phyloP scores from a whole-genome alignment of 148 eudicot species.

The Chenopodium quinoa region DNA sequence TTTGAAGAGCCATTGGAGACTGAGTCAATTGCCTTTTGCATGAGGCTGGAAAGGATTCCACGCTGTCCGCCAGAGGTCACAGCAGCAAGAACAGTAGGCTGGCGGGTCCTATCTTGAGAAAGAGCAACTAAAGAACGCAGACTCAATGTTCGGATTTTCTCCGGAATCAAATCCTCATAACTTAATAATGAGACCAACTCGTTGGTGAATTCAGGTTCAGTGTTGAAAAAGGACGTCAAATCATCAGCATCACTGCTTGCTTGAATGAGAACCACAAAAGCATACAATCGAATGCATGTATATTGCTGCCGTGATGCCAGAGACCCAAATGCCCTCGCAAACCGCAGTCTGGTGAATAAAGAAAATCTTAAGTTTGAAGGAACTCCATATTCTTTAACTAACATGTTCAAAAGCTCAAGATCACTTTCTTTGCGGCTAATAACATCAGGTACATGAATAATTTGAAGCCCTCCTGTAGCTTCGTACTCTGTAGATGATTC shows the following conservation, averaged over 20 bases:
- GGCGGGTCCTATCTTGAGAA: slow-evolving; percentile 89
- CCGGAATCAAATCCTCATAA: slow-evolving; percentile 78
- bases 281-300: slow-evolving; percentile 88
- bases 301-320: slow-evolving; percentile 67
- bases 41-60: slow-evolving; percentile 93
- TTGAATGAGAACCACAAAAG: slow-evolving; percentile 89
- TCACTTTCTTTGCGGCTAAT: slow-evolving; percentile 53
- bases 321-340: slow-evolving; percentile 86
- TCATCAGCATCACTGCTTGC: slow-evolving; percentile 76
- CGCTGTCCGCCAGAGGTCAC: slow-evolving; percentile 99
- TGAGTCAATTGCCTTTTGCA: slow-evolving; percentile 93
- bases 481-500: slow-evolving; percentile 40
- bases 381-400: slow-evolving; percentile 64
- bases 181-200: slow-evolving; percentile 86
- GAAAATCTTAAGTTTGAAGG: slow-evolving; percentile 74
- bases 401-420: slow-evolving; percentile 68
- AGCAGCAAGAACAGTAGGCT: slow-evolving; percentile 79
- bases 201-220: slow-evolving; percentile 93
- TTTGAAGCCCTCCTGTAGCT: slow-evolving; percentile 59
- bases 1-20: slow-evolving; percentile 65
- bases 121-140: slow-evolving; percentile 87
- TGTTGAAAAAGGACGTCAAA: slow-evolving; percentile 72
- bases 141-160: slow-evolving; percentile 76
- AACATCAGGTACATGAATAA: slow-evolving; percentile 71
- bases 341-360: slow-evolving; percentile 81